Base-by-base conservation (phyloP, 331 rosid genomes). In the Rhamnella rubrinervis region DNA sequence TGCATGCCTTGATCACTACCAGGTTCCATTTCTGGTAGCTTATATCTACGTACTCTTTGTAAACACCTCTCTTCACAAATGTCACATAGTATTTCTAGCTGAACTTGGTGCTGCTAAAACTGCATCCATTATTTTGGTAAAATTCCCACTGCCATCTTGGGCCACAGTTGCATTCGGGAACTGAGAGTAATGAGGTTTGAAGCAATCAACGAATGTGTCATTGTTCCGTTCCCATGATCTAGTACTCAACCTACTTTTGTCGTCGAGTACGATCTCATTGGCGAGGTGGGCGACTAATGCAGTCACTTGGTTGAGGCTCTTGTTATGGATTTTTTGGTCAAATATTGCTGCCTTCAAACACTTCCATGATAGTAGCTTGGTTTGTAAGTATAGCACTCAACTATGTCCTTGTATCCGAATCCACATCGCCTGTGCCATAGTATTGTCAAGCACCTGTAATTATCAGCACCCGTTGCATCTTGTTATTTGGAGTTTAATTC, bases 1-100 rank as follows among this genome's bases (percentile, higher is more conserved):
- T 67, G 38, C 69, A 50, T 75, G 26, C 79, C 74, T 59, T 75
- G 8, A 75, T 53, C 57, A 75, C 6, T 6, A 60, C 58, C 57
- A 67, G 10, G 40, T 75, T 75, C 9, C 20, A 60, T 56, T 59
- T 67, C 6, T 52, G 7, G 14, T 12, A 16, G 5, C 60, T 61
- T 6, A 67, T 53, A 10, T 66, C 12, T 23, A 75, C 78, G 18
- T 75, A 66, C 23, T 74, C 78, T 15, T 18, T 11, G 19, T 74
- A 66, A 38, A 74, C 25, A 14, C 73, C 73, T 40, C 51, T 67
- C 64, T 53, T 75, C 12, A 75, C 37, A 25, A 67, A 21, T 51
- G 67, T 67, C 21, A 67, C 68, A 15, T 37, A 50, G 15, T 25
- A 51, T 19, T 19, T 13, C 6, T 25, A 52, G 55, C 49, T 6